phyloP scores from a whole-genome alignment of 2,329 filamentous ascomycete species.

The Blastomyces parvus region DNA sequence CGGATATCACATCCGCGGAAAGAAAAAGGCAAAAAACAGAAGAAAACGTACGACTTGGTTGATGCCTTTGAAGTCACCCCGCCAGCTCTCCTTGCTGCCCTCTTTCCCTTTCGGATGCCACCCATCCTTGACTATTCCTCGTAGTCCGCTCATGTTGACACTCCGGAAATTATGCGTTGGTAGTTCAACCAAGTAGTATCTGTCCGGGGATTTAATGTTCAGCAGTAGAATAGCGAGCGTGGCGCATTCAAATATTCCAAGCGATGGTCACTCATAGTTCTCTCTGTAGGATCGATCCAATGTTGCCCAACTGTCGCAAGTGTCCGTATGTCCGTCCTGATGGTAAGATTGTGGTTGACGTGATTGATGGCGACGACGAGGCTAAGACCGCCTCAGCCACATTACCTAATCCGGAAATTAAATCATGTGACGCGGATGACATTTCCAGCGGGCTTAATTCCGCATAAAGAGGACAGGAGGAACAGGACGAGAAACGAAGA shows the following conservation, averaged over 20 bases:
- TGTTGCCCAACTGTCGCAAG: not conserved
- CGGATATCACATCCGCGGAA: not conserved
- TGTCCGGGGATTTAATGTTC: not conserved
- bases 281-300: not conserved
- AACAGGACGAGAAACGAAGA: not conserved
- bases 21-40: not conserved
- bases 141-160: slow-evolving; percentile 38
- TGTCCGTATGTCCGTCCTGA: too few relatives aligned
- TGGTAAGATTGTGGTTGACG: too few relatives aligned
- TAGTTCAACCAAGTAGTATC: not conserved
- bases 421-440: not conserved
- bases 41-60: slow-evolving; percentile 44
- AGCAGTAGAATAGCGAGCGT: not conserved
- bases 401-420: not conserved
- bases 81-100: slow-evolving; percentile 46
- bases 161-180: not conserved
- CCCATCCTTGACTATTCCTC: slow-evolving; percentile 41
- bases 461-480: too few relatives aligned
- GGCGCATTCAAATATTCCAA: not conserved
- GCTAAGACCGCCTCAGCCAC: not conserved
- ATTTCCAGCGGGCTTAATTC: too few relatives aligned
- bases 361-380: not conserved
- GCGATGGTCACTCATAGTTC: not conserved
- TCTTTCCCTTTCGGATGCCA: slow-evolving; percentile 48
- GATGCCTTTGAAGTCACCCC: slow-evolving; percentile 48